These are phyloP conservation scores for Nepenthes gracilis DNA, from an alignment of 148 eudicot genomes.

Conservation along the genomic window DNA sequence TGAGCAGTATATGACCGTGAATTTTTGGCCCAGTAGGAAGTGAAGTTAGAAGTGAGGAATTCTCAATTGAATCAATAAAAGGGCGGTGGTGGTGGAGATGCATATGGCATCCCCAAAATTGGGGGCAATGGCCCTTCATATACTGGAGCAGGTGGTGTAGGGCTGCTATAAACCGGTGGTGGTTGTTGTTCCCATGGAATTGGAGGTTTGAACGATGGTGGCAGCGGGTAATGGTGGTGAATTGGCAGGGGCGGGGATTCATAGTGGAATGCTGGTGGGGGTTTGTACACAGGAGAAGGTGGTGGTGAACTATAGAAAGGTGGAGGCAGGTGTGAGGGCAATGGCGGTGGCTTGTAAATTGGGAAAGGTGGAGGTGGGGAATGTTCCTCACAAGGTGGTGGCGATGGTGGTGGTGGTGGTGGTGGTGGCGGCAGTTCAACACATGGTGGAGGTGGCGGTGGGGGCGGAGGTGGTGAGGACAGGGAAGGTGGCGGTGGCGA, in stretches of 20 bases:
- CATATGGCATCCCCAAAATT: constrained; percentile 37
- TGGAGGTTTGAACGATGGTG: constrained; percentile 15
- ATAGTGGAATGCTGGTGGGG: background rate
- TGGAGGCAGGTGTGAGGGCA: constrained; percentile 28
- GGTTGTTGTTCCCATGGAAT: constrained; percentile 12
- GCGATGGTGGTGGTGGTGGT: too few species aligned
- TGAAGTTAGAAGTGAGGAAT: constrained; percentile 27
- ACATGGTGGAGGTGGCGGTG: constrained; percentile 41
- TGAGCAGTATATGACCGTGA: constrained; percentile 10
- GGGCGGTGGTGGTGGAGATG: constrained; percentile 92
- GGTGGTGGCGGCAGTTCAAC: constrained; percentile 34
- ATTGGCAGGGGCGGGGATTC: background rate
- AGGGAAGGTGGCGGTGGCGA: constrained; percentile 22
- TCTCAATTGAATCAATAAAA: constrained; percentile 47
- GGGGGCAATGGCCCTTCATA: constrained; percentile 65
- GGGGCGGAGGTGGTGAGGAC: constrained; percentile 21
- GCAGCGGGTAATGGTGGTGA: constrained; percentile 11
- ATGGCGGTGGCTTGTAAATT: constrained; percentile 10
- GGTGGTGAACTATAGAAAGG: background rate
- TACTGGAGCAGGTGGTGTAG: constrained; percentile 34
- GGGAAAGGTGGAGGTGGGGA: constrained; percentile 21
- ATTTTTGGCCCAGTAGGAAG: constrained; percentile 2
- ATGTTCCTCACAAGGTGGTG: constrained; percentile 19
- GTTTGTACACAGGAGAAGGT: background rate
- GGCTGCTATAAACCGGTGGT: background rate